Percentiles rank a stretch among this genome's conserved stretches.
These are phyloP conservation scores for Capronia americana DNA, from an alignment of 2,329 filamentous ascomycete genomes.

Conservation along the genomic window DNA sequence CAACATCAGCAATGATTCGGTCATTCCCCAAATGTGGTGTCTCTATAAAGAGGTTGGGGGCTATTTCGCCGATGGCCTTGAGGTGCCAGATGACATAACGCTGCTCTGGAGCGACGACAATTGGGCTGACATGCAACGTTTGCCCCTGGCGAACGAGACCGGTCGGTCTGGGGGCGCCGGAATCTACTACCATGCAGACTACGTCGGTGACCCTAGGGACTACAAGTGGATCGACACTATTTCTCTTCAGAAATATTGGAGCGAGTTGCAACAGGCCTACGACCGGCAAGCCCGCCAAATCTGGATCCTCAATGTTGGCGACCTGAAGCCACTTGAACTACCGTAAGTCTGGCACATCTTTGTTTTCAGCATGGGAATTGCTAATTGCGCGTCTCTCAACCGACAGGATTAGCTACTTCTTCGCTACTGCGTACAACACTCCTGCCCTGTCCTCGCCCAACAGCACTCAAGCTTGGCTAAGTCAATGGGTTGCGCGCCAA, in stretches of 20 bases:
- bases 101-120: conserved; percentile 74
- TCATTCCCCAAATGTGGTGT: conserved; percentile 73
- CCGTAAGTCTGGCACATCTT: conserved; percentile 46
- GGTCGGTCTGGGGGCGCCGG: conserved; percentile 67
- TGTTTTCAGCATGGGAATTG: not conserved
- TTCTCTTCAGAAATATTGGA: conserved; percentile 68
- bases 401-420: conserved; percentile 64
- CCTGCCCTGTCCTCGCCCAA: conserved; percentile 60
- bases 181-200: conserved; percentile 67
- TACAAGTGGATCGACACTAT: conserved; percentile 72
- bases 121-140: conserved; percentile 68
- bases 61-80: conserved; percentile 69
- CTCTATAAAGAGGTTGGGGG: conserved; percentile 76
- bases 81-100: conserved; percentile 69
- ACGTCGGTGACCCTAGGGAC: conserved; percentile 66
- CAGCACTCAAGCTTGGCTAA: conserved; percentile 62
- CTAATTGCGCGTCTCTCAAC: not conserved
- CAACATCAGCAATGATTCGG: conserved; percentile 55
- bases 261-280: conserved; percentile 69
- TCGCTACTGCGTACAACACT: conserved; percentile 72
- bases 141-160: conserved; percentile 67
- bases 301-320: conserved; percentile 72
- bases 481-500: conserved; percentile 63
- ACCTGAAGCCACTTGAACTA: conserved; percentile 70
- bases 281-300: conserved; percentile 65